phyloP scores from a whole-genome alignment of 371 early-diverging fungal genomes.

The Parasitella parasitica region DNA sequence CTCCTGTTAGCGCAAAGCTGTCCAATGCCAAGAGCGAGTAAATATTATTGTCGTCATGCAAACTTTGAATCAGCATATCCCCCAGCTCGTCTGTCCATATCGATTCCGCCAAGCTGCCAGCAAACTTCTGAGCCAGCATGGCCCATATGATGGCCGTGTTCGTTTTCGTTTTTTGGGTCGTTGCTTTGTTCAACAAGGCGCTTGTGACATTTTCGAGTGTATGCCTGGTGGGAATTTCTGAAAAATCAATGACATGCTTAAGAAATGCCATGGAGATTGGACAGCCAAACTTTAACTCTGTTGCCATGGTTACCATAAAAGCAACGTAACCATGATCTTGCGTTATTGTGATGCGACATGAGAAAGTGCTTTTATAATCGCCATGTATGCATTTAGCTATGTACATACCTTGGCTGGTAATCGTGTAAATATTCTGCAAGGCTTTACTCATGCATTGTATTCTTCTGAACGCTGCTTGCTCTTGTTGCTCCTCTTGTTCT shows the following conservation, averaged over 20 bases:
- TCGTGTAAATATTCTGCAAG: slow-evolving; percentile 15
- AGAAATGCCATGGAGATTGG: slow-evolving; percentile 54
- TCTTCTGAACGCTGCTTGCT: not conserved
- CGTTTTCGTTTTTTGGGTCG: not conserved
- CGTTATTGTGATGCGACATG: too few species aligned
- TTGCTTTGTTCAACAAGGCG: slow-evolving; percentile 62
- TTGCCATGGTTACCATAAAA: slow-evolving; percentile 31
- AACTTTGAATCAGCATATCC: slow-evolving; percentile 24
- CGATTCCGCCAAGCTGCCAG: slow-evolving; percentile 35
- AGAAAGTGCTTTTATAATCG: not conserved
- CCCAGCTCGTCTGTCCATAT: slow-evolving; percentile 38
- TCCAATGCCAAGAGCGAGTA: slow-evolving; percentile 42
- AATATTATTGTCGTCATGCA: slow-evolving; percentile 12
- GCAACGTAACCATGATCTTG: slow-evolving; percentile 37
- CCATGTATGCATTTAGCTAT: not conserved
- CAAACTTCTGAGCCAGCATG: slow-evolving; percentile 39
- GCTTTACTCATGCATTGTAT: slow-evolving; percentile 7
- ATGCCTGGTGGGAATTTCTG: slow-evolving; percentile 37
- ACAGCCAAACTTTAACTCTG: slow-evolving; percentile 29
- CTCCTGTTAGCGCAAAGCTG: slow-evolving; percentile 43
- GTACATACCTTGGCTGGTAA: slow-evolving; percentile 12
- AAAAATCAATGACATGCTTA: slow-evolving; percentile 55
- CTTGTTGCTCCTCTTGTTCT: not conserved
- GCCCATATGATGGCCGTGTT: slow-evolving; percentile 53
- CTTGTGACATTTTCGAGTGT: slow-evolving; percentile 11